Conservation (phyloP, 2,329 filamentous ascomycete species). For the Ascochyta clinopodiicola region DNA sequence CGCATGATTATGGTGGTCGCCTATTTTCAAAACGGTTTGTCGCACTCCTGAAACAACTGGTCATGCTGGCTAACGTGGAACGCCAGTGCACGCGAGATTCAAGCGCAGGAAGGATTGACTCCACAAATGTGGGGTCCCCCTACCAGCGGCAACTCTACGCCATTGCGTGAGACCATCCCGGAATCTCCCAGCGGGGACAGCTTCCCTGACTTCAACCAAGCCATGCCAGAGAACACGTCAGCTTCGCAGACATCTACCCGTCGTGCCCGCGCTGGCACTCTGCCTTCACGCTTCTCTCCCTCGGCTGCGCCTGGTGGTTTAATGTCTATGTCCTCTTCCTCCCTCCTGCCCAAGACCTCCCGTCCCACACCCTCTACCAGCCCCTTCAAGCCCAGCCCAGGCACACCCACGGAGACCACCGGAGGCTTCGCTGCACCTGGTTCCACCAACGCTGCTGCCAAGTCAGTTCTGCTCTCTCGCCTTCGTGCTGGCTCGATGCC, state of each 20-base stretch:
- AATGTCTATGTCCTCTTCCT: conserved; percentile 49
- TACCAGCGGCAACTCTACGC: conserved; percentile 94
- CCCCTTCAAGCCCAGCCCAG: conserved; percentile 75
- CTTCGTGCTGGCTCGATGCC: conserved; percentile 94
- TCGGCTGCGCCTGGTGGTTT: conserved; percentile 69
- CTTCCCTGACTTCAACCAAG: conserved; percentile 85
- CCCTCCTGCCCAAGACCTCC: conserved; percentile 75
- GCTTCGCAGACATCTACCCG: conserved; percentile 70
- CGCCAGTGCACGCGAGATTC: conserved; percentile 87
- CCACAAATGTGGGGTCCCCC: conserved; percentile 87
- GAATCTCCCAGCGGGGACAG: conserved; percentile 92
- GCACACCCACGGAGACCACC: conserved; percentile 47
- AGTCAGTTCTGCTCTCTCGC: conserved; percentile 79
- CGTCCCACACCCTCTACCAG: conserved; percentile 86
- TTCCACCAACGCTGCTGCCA: conserved; percentile 60
- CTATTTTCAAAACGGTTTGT: conserved; percentile 92
- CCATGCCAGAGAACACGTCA: conserved; percentile 66
- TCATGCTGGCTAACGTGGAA: conserved; percentile 38
- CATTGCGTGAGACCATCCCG: conserved; percentile 94
- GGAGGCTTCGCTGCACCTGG: conserved; percentile 48
- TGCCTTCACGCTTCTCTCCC: conserved; percentile 92
- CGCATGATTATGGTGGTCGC: conserved; percentile 81
- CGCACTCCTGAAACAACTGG: conserved; percentile 38
- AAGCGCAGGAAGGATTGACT: conserved; percentile 88
- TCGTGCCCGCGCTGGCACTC: conserved; percentile 87